phyloP scores from a whole-genome alignment of 805 yeast species.

The Kluyveromyces lactis region DNA sequence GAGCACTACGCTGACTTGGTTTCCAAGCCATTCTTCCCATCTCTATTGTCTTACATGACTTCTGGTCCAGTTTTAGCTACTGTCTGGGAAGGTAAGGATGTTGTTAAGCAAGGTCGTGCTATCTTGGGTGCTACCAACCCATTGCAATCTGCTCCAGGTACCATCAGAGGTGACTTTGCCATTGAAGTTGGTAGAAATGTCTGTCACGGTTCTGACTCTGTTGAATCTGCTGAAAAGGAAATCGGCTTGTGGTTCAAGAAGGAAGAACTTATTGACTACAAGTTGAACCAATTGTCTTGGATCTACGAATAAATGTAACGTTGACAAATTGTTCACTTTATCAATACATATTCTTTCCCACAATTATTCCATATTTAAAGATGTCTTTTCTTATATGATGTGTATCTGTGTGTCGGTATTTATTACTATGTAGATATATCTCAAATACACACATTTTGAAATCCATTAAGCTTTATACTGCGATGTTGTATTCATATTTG shows the following conservation, averaged over 20 bases:
- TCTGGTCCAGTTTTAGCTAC: conserved; percentile 99
- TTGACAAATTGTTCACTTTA: neutral
- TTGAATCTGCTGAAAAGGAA: conserved; percentile 94
- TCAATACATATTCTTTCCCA: neutral
- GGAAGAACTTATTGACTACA: conserved; percentile 92
- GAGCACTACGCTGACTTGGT: conserved; percentile 94
- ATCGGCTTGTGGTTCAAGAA: conserved; percentile 95
- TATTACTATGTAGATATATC: no score
- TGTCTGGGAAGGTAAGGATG: conserved; percentile 99
- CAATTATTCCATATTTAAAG: no score
- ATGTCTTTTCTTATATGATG: no score
- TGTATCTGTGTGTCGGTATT: no score
- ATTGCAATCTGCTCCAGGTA: conserved; percentile 93
- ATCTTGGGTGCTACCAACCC: conserved; percentile 99
- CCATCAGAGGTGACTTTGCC: conserved; percentile 99
- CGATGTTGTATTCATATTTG: no score
- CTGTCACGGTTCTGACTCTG: conserved; percentile 98
- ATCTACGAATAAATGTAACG: conserved; percentile 71
- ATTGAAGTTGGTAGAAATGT: conserved; percentile 99
- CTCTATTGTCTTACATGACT: conserved; percentile 89
- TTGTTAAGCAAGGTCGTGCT: conserved; percentile 96
- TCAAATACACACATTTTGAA: no score
- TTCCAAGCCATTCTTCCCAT: conserved; percentile 96
- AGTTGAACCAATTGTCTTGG: conserved; percentile 78
- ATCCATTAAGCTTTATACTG: no score